Evolutionary conservation across 768 basidiomycete species (phyloP).

Genomic region (Chalciporus sphaerocephalus): DNA sequence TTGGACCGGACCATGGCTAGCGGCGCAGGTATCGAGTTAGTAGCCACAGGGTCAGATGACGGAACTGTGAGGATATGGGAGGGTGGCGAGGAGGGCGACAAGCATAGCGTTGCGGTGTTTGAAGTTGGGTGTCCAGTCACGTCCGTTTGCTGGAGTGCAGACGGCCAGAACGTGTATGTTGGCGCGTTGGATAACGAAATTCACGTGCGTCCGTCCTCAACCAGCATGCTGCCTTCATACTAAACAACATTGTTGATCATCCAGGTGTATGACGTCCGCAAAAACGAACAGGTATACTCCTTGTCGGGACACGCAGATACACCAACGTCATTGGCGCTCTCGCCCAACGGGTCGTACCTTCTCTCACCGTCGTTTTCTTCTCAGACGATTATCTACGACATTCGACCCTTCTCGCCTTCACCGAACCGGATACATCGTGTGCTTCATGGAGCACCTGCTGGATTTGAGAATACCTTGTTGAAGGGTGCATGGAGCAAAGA

Average conservation of each 20-base stretch:
- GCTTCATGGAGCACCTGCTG: conserved; percentile 82
- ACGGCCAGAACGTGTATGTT: conserved; percentile 86
- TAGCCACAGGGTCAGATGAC: conserved; percentile 89
- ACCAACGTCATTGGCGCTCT: conserved; percentile 87
- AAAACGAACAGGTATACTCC: conserved; percentile 72
- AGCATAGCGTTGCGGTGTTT: conserved; percentile 73
- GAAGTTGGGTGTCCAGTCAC: conserved; percentile 90
- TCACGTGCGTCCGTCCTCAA: conserved; percentile 55
- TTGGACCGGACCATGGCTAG: conserved; percentile 83
- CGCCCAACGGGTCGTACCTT: conserved; percentile 82
- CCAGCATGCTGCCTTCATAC: not conserved
- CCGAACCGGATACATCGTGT: conserved; percentile 77
- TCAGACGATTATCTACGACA: conserved; percentile 83
- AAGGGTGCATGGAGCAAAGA: conserved; percentile 84
- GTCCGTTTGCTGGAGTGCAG: conserved; percentile 86
- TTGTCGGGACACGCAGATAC: conserved; percentile 88
- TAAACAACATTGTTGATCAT: not conserved
- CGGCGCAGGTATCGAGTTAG: conserved; percentile 78
- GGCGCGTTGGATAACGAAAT: conserved; percentile 95
- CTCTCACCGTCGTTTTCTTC: conserved; percentile 91
- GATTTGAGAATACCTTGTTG: conserved; percentile 87
- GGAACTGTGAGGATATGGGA: conserved; percentile 92
- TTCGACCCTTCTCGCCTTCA: conserved; percentile 88
- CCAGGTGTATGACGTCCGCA: conserved; percentile 88
- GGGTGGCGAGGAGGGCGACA: conserved; percentile 68